Evolutionary conservation across 768 basidiomycete species (phyloP).

Genomic region (Xanthoconium purpureum): DNA sequence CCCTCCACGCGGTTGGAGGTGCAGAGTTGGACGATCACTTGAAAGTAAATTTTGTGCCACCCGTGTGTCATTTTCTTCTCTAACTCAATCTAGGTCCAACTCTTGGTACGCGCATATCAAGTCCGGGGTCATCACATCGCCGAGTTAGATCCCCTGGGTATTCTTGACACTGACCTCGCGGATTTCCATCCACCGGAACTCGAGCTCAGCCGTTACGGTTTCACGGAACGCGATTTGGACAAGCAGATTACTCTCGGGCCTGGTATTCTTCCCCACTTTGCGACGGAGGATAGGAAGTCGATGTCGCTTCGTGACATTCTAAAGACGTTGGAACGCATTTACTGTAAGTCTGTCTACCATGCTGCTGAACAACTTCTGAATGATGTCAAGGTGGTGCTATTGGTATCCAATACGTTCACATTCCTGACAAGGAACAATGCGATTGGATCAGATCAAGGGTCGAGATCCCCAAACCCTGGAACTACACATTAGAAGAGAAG

Average conservation of each 20-base stretch:
- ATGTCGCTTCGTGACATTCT: constrained; percentile 94
- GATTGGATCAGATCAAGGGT: constrained; percentile 98
- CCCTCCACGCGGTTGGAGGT: constrained; percentile 63
- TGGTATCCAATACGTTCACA: constrained; percentile 92
- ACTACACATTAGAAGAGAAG: constrained; percentile 97
- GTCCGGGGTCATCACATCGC: constrained; percentile 97
- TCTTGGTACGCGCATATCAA: constrained; percentile 97
- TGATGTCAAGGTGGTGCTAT: constrained; percentile 67
- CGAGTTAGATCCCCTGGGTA: constrained; percentile 92
- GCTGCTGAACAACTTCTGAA: not conserved
- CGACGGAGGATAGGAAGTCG: constrained; percentile 76
- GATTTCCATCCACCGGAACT: constrained; percentile 82
- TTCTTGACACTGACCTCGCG: constrained; percentile 84
- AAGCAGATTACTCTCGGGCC: constrained; percentile 94
- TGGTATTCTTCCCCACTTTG: constrained; percentile 95
- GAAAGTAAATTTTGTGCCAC: constrained; percentile 54
- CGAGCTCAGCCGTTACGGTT: constrained; percentile 91
- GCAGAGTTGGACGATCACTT: constrained; percentile 89
- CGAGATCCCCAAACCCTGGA: constrained; percentile 95
- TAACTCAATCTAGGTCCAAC: constrained; percentile 69
- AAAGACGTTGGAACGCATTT: constrained; percentile 84
- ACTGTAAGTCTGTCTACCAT: constrained; percentile 60
- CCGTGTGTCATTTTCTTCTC: not conserved
- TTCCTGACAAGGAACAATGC: constrained; percentile 97
- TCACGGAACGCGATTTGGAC: constrained; percentile 90